Percentiles rank a stretch among this genome's conserved stretches.
Conservation (phyloP, 345 rosid genomes). For the Pistacia vera region DNA sequence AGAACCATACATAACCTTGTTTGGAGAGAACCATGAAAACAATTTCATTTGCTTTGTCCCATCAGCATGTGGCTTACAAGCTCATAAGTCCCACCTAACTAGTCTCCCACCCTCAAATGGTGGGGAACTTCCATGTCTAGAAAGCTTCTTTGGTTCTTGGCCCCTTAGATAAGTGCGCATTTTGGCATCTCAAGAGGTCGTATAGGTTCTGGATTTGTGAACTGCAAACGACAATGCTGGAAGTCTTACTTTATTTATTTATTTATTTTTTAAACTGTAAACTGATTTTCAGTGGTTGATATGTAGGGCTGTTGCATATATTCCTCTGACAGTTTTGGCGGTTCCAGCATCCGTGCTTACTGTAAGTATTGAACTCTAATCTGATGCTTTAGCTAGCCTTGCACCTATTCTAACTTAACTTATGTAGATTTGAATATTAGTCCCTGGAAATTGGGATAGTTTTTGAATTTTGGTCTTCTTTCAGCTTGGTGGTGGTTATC, state of each 20-base stretch:
- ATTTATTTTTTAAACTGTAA: background rate
- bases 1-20: too few species aligned
- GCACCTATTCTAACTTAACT: background rate
- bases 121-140: too few species aligned
- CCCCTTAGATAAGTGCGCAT: too few species aligned
- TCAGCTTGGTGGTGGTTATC: conserved; percentile 99
- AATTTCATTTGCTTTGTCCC: too few species aligned
- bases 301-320: conserved; percentile 89
- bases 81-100: too few species aligned
- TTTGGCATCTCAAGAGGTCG: too few species aligned
- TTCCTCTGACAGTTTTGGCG: conserved; percentile 94
- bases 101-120: too few species aligned
- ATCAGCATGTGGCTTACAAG: too few species aligned
- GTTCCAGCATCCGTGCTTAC: conserved; percentile 99
- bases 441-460: background rate
- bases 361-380: conserved; percentile 46
- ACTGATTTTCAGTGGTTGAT: conserved; percentile 21
- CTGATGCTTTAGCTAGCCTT: conserved; percentile 8
- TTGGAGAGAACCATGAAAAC: too few species aligned
- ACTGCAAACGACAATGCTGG: background rate
- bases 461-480: conserved; percentile 16
- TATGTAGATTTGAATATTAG: background rate
- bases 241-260: background rate
- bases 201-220: too few species aligned
- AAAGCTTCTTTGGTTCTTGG: too few species aligned